phyloP scores from a whole-genome alignment of 768 basidiomycete genomes.

The Lactarius hengduanensis region DNA sequence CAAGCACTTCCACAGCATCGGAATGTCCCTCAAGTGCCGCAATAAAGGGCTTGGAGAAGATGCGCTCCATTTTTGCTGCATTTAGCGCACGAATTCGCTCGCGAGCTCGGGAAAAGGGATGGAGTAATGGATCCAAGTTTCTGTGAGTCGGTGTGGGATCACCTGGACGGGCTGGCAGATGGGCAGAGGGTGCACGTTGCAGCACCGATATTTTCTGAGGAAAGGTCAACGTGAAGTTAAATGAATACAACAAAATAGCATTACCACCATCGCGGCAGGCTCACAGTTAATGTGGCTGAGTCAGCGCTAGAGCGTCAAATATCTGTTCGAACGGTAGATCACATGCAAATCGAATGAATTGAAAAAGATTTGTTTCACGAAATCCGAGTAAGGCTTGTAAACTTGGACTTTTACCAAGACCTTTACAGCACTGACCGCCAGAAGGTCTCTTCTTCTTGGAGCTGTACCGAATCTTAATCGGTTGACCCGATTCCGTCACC shows the following conservation, averaged over 20 bases:
- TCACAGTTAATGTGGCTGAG: no score
- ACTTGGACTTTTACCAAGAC: no score
- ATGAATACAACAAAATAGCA: neutral
- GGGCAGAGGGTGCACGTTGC: constrained; percentile 74
- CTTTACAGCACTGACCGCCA: no score
- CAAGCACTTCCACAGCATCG: constrained; percentile 21
- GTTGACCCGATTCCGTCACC: no score
- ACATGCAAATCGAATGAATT: no score
- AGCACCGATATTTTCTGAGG: constrained; percentile 81
- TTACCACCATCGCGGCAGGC: constrained; percentile 22
- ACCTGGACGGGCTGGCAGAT: constrained; percentile 72
- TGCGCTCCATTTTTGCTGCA: constrained; percentile 94
- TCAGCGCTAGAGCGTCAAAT: no score
- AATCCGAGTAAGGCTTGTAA: no score
- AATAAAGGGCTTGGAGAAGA: constrained; percentile 98
- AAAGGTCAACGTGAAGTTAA: neutral
- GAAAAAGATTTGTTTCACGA: no score
- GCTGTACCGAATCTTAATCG: no score
- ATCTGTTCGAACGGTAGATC: no score
- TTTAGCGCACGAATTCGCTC: constrained; percentile 94
- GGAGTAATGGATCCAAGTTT: constrained; percentile 92
- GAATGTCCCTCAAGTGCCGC: constrained; percentile 88
- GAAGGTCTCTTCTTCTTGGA: no score
- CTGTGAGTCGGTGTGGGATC: constrained; percentile 86
- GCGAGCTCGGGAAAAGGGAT: constrained; percentile 89